Evolutionary conservation across 768 basidiomycete genomes (phyloP).

Genomic region (Gymnopilus junonius): DNA sequence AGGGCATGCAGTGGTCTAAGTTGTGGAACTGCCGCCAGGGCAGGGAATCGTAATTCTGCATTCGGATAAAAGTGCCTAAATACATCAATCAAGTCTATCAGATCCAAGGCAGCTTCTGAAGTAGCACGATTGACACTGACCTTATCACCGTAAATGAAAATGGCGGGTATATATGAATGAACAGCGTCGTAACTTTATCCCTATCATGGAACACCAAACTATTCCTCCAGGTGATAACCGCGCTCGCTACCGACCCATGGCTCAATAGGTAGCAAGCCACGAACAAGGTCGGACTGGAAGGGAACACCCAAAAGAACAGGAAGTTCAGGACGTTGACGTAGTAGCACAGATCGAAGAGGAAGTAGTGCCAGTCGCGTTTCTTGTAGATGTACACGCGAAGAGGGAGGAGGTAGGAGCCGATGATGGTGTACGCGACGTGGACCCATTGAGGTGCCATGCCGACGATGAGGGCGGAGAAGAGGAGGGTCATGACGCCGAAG

Average conservation of each 20-base stretch:
- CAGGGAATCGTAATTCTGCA: slow-evolving; percentile 85
- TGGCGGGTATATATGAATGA: slow-evolving; percentile 93
- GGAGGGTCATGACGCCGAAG: slow-evolving; percentile 90
- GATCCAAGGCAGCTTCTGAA: too few relatives aligned
- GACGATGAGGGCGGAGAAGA: slow-evolving; percentile 84
- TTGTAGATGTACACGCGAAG: slow-evolving; percentile 87
- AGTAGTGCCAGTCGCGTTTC: slow-evolving; percentile 90
- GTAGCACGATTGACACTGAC: slow-evolving; percentile 42
- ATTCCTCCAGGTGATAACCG: slow-evolving; percentile 98
- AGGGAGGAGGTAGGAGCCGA: slow-evolving; percentile 79
- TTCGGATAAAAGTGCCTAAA: slow-evolving; percentile 91
- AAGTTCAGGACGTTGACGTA: slow-evolving; percentile 92
- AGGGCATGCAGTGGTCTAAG: slow-evolving; percentile 74
- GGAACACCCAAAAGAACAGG: slow-evolving; percentile 90
- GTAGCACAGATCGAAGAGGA: slow-evolving; percentile 92
- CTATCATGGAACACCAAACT: slow-evolving; percentile 97
- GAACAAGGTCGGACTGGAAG: slow-evolving; percentile 76
- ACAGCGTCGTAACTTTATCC: slow-evolving; percentile 95
- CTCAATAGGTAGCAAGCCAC: slow-evolving; percentile 93
- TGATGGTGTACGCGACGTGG: slow-evolving; percentile 83
- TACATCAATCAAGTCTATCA: too few relatives aligned
- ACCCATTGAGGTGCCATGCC: slow-evolving; percentile 89
- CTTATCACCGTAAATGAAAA: slow-evolving; percentile 91
- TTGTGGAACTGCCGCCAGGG: slow-evolving; percentile 68
- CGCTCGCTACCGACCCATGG: slow-evolving; percentile 88